Conservation (phyloP, 1,284 basidiomycete genomes). For the Austropuccinia psidii region DNA sequence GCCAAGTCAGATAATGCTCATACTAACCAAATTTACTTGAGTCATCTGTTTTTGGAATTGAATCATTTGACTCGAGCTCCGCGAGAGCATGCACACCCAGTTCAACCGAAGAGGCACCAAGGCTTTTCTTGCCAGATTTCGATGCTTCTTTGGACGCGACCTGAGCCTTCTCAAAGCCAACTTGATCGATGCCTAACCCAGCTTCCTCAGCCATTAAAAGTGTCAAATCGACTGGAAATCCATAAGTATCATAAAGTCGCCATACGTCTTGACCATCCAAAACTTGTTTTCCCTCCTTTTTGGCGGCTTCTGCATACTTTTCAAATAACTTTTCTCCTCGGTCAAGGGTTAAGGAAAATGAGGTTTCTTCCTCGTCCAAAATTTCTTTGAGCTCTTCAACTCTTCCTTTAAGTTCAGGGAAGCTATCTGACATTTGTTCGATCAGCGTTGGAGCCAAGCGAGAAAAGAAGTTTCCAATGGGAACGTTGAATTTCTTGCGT, state of each 20-base stretch:
- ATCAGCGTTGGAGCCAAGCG: constrained; percentile 80
- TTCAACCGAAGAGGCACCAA: constrained; percentile 60
- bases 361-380: constrained; percentile 93
- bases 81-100: constrained; percentile 95
- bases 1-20: too few relatives aligned
- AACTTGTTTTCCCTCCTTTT: constrained; percentile 59
- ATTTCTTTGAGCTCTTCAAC: constrained; percentile 85
- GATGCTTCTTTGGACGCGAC: constrained; percentile 81
- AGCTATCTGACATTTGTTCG: constrained; percentile 77
- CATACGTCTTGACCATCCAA: constrained; percentile 89
- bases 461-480: constrained; percentile 93
- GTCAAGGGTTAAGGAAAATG: constrained; percentile 90
- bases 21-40: constrained; percentile 74
- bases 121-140: constrained; percentile 66
- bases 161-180: constrained; percentile 83
- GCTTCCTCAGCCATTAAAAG: constrained; percentile 96
- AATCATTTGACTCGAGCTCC: constrained; percentile 67
- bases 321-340: constrained; percentile 96
- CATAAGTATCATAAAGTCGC: constrained; percentile 96
- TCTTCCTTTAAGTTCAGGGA: constrained; percentile 86
- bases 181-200: constrained; percentile 73
- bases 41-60: constrained; percentile 90
- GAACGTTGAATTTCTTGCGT: constrained; percentile 86
- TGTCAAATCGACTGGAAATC: constrained; percentile 95
- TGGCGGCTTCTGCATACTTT: constrained; percentile 69